Conservation (phyloP, 495 filamentous ascomycete genomes). For the Penicillium daleae region DNA sequence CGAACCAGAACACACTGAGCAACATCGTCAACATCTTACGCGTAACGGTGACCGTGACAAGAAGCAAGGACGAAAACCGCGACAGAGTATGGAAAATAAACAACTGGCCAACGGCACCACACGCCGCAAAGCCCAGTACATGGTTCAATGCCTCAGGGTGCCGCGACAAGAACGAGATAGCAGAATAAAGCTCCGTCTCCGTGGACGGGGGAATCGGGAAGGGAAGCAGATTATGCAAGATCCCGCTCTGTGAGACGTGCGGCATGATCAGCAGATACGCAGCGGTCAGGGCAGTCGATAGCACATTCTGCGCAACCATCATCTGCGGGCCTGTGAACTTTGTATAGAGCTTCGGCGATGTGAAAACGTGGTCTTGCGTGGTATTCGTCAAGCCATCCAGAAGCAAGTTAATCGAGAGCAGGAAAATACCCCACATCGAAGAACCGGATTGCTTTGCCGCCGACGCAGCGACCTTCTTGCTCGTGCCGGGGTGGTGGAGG, state of each 20-base stretch:
- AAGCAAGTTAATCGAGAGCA: conserved; percentile 89
- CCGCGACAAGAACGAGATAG: conserved; percentile 75
- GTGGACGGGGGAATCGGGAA: conserved; percentile 55
- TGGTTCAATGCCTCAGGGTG: conserved; percentile 82
- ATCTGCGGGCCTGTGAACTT: conserved; percentile 91
- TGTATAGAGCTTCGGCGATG: conserved; percentile 59
- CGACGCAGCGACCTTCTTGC: conserved; percentile 64
- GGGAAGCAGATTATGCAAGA: conserved; percentile 70
- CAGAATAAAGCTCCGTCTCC: conserved; percentile 72
- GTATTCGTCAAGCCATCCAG: conserved; percentile 96
- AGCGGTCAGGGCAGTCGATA: conserved; percentile 74
- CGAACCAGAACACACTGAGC: conserved; percentile 91
- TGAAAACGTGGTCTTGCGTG: conserved; percentile 95
- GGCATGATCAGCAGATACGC: conserved; percentile 78
- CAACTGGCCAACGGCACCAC: conserved; percentile 90
- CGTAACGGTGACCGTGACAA: conserved; percentile 96
- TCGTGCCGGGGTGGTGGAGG: conserved; percentile 74
- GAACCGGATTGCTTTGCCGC: conserved; percentile 55
- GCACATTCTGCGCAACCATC: conserved; percentile 98
- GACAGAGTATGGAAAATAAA: conserved; percentile 98
- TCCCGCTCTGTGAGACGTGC: conserved; percentile 66
- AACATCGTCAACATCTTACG: conserved; percentile 99
- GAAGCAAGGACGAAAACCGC: conserved; percentile 85
- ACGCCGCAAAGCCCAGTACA: conserved; percentile 88
- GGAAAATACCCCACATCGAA: conserved; percentile 74